Conservation (phyloP, 495 filamentous ascomycete genomes). For the Aspergillus taichungensis region DNA sequence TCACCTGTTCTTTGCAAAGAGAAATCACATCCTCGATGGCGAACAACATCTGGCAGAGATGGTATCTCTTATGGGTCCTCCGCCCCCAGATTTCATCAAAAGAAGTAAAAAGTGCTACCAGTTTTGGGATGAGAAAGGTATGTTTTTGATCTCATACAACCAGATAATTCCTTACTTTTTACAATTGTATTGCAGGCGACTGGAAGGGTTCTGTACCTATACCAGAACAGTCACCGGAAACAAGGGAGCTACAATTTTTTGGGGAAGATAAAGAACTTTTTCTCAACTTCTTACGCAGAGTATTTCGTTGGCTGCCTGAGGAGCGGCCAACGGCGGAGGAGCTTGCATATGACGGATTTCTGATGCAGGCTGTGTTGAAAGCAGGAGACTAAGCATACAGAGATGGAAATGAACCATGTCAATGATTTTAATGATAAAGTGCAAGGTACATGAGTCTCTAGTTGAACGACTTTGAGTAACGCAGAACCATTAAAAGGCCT, state of each 20-base stretch:
- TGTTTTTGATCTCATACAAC: neutral
- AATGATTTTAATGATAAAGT: too few species aligned
- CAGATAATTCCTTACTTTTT: neutral
- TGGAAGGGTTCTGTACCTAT: constrained; percentile 18
- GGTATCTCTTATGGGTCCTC: constrained; percentile 24
- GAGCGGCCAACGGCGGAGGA: constrained; percentile 26
- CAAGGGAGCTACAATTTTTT: constrained; percentile 5
- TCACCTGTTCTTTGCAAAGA: constrained; percentile 13
- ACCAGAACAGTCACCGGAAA: constrained; percentile 15
- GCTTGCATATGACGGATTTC: constrained; percentile 18
- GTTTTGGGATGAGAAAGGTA: constrained; percentile 24
- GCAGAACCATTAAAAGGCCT: too few species aligned
- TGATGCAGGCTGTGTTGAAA: too few species aligned
- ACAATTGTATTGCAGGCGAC: constrained; percentile 10
- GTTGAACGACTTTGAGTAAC: too few species aligned
- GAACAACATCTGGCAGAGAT: constrained; percentile 30
- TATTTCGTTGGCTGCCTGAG: constrained; percentile 30
- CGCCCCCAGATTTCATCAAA: constrained; percentile 21
- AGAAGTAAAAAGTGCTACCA: constrained; percentile 16
- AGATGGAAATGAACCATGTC: too few species aligned
- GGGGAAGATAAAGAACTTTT: constrained; percentile 22
- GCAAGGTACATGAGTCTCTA: too few species aligned
- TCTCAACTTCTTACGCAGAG: constrained; percentile 20
- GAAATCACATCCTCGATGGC: constrained; percentile 11
- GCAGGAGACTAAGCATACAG: too few species aligned